Conservation (phyloP, 2,329 filamentous ascomycete genomes). For the Phaeophleospora eucalypticola region DNA sequence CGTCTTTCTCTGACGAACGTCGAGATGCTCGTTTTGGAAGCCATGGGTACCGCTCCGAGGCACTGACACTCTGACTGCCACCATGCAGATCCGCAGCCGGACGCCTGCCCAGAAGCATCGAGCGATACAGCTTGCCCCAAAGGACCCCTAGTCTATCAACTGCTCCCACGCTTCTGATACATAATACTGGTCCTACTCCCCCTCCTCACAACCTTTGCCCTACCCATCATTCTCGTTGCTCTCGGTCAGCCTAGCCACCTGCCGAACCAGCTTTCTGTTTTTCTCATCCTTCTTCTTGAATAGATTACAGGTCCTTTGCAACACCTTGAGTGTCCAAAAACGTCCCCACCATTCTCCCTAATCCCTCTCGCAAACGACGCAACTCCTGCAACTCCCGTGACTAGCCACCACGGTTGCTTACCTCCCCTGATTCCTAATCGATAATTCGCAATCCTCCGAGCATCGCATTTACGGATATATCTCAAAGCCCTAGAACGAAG, state of each 20-base stretch:
- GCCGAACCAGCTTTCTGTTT: slow-evolving; percentile 24
- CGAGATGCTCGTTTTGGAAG: slow-evolving; percentile 23
- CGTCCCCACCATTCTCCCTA: slow-evolving; percentile 5
- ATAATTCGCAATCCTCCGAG: slow-evolving; percentile 2
- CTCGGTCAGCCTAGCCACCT: slow-evolving; percentile 33
- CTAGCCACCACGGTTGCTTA: slow-evolving; percentile 32
- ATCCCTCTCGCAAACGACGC: slow-evolving; percentile 4
- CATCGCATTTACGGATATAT: too few relatives aligned
- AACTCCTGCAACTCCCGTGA: slow-evolving; percentile 23
- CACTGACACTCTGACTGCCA: slow-evolving; percentile 21
- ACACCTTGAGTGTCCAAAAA: neutral
- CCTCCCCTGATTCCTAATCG: slow-evolving; percentile 4
- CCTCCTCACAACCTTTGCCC: slow-evolving; percentile 7
- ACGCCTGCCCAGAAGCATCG: slow-evolving; percentile 21
- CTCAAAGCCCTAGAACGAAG: slow-evolving; percentile 1
- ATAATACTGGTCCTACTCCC: slow-evolving; percentile 15
- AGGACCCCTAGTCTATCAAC: slow-evolving; percentile 23
- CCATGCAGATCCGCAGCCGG: slow-evolving; percentile 20
- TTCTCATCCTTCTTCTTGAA: slow-evolving; percentile 13
- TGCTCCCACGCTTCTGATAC: slow-evolving; percentile 17
- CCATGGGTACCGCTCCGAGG: slow-evolving; percentile 20
- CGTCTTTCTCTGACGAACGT: slow-evolving; percentile 17
- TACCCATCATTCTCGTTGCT: slow-evolving; percentile 12
- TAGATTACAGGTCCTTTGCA: slow-evolving; percentile 4
- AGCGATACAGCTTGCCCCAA: slow-evolving; percentile 17